Conservation (phyloP, 495 filamentous ascomycete genomes). For the Podospora pseudopauciseta region DNA sequence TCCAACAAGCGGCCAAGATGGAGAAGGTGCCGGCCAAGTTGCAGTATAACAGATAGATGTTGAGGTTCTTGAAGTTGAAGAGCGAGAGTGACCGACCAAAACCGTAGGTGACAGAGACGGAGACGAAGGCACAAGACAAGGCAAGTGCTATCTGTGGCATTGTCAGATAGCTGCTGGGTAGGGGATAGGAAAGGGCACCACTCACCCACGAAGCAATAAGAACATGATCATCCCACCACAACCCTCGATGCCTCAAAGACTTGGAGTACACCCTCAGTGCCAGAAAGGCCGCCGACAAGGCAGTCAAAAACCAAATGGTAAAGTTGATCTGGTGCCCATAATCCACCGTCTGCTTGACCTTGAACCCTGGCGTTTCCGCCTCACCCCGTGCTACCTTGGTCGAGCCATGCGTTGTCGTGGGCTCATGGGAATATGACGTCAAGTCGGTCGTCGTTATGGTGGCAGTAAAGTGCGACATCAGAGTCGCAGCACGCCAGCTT, state of each 20-base stretch:
- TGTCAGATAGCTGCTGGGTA: not conserved
- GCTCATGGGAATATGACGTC: not conserved
- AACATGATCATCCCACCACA: slow-evolving; percentile 40
- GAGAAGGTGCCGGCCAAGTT: slow-evolving; percentile 34
- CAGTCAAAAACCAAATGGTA: slow-evolving; percentile 38
- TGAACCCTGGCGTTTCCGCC: slow-evolving; percentile 12
- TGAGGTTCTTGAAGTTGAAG: slow-evolving; percentile 25
- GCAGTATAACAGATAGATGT: slow-evolving; percentile 26
- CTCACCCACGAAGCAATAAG: slow-evolving; percentile 41
- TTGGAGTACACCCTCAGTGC: slow-evolving; percentile 38
- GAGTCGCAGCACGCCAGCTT: slow-evolving; percentile 11
- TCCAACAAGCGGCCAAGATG: slow-evolving; percentile 34
- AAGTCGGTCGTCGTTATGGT: slow-evolving; percentile 5
- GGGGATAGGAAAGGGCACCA: not conserved
- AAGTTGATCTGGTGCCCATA: slow-evolving; percentile 41
- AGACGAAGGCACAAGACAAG: slow-evolving; percentile 64
- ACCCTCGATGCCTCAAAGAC: slow-evolving; percentile 27
- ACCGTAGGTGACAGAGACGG: slow-evolving; percentile 33
- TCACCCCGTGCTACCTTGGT: slow-evolving; percentile 5
- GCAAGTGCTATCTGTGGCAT: not conserved
- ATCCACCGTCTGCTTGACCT: slow-evolving; percentile 20
- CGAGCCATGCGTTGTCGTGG: slow-evolving; percentile 7
- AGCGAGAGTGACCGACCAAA: slow-evolving; percentile 28
- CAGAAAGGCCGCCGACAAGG: slow-evolving; percentile 35
- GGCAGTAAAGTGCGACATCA: slow-evolving; percentile 20